These are phyloP conservation scores for Sclerotinia spermophila DNA, from an alignment of 2,329 filamentous ascomycete species.

Conservation along the genomic window DNA sequence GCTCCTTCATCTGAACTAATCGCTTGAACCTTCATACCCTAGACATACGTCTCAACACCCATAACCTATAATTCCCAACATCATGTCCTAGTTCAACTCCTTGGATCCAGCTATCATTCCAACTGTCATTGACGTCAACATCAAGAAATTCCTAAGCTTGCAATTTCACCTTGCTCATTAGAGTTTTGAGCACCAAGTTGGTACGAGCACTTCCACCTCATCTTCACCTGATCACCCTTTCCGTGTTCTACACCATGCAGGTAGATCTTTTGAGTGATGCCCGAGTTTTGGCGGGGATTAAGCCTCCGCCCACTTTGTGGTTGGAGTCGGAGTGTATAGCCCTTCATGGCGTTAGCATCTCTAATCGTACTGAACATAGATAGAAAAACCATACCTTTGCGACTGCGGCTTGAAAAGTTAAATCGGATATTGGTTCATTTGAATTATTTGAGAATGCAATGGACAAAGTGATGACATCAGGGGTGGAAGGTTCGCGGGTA, in stretches of 20 bases:
- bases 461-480: slow-evolving; percentile 59
- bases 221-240: slow-evolving; percentile 76
- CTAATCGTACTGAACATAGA: slow-evolving; percentile 15
- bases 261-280: slow-evolving; percentile 77
- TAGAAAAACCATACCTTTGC: slow-evolving; percentile 65
- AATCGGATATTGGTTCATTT: slow-evolving; percentile 64
- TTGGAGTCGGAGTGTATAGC: slow-evolving; percentile 74
- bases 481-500: slow-evolving; percentile 47
- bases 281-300: slow-evolving; percentile 62
- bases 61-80: slow-evolving; percentile 1
- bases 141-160: slow-evolving; percentile 70
- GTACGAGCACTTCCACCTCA: slow-evolving; percentile 87
- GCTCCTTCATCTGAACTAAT: slow-evolving; percentile 7
- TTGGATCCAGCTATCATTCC: not conserved
- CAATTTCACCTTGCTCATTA: slow-evolving; percentile 81
- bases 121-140: slow-evolving; percentile 38
- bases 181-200: slow-evolving; percentile 61
- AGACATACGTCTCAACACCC: not conserved
- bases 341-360: slow-evolving; percentile 47
- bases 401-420: slow-evolving; percentile 90
- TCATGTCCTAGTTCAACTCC: not conserved
- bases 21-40: not conserved
- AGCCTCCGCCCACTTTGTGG: slow-evolving; percentile 81
- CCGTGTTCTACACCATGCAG: slow-evolving; percentile 67
- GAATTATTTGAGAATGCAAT: slow-evolving; percentile 84